Evolutionary conservation across 805 yeast genomes (phyloP), one percentile per base, ranked within the genome.

Genomic region (Candida silvatica): DNA sequence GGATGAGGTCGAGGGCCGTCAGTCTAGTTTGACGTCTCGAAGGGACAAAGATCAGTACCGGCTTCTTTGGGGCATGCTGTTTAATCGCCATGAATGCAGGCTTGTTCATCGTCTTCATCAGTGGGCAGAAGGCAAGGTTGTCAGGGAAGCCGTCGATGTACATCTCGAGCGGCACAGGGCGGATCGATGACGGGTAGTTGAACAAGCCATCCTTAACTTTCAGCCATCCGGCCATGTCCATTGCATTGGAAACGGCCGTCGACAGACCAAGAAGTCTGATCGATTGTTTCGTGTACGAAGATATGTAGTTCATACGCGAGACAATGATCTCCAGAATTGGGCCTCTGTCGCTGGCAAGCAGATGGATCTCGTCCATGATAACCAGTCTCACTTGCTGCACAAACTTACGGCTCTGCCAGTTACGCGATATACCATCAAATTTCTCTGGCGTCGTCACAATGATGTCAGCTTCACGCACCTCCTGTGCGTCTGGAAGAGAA

Each of bases 61-160:
- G 95, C 52, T 87, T 78, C 15, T 62, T 63, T 2, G 95, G 94
- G 0, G 95, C 82, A 53, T 88, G 95, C 43, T 84, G 86, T 51
- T 86, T 84, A 43, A 87, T 87, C 0, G 96, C 95, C 80, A 80
- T 74, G 49, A 82, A 87, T 0, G 94, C 90, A 1, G 97, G 96
- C 48, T 70, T 86, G 66, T 78, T 86, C 92, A 74, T 84, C 17
- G 77, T 82, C 62, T 77, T 84, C 95, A 83, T 83, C 49, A 84
- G 62, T 1, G 90, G 86, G 47, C 87, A 77, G 50, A 83, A 82
- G 1, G 86, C 87, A 41, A 80, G 65, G 42, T 80, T 79, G 43
- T 82, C 92, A 1, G 87, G 88, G 47, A 79, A 83, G 0, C 94
- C 94, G 51, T 83, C 94, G 42, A 83, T 83, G 47, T 79, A 83